Evolutionary conservation across 2,329 filamentous ascomycete genomes (phyloP).

Genomic region (Fusarium udum): DNA sequence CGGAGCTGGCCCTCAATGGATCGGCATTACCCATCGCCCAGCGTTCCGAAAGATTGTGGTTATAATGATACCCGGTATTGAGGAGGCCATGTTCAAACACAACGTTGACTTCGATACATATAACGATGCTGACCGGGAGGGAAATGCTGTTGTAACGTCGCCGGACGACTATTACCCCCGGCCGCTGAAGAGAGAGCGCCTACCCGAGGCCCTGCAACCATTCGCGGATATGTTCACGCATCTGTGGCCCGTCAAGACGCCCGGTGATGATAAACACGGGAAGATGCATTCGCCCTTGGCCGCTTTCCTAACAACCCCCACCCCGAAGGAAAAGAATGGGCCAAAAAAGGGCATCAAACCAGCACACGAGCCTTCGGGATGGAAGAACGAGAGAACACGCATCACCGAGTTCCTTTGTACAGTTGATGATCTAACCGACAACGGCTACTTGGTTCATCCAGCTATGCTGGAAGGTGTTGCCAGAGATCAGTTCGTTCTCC

Average conservation of each 20-base stretch:
- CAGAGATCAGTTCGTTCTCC: slow-evolving; percentile 60
- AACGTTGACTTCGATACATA: slow-evolving; percentile 60
- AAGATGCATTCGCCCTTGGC: slow-evolving; percentile 88
- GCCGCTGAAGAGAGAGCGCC: slow-evolving; percentile 58
- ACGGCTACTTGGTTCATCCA: slow-evolving; percentile 87
- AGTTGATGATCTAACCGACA: slow-evolving; percentile 78
- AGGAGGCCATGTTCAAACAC: slow-evolving; percentile 86
- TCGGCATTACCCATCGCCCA: slow-evolving; percentile 69
- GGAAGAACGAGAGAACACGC: slow-evolving; percentile 79
- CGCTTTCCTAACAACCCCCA: slow-evolving; percentile 80
- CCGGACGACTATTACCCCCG: slow-evolving; percentile 70
- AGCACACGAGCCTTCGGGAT: slow-evolving; percentile 70
- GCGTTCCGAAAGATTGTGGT: slow-evolving; percentile 82
- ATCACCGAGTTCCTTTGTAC: slow-evolving; percentile 82
- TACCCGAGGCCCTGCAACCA: slow-evolving; percentile 67
- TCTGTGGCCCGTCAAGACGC: slow-evolving; percentile 88
- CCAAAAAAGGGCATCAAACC: slow-evolving; percentile 68
- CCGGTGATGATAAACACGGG: slow-evolving; percentile 82
- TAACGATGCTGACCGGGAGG: slow-evolving; percentile 50
- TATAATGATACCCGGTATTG: slow-evolving; percentile 91
- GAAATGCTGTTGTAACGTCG: slow-evolving; percentile 48
- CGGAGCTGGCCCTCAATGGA: slow-evolving; percentile 71
- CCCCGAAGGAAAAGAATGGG: slow-evolving; percentile 71
- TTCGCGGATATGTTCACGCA: slow-evolving; percentile 86
- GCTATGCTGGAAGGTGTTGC: slow-evolving; percentile 72